Percentiles rank a stretch among this genome's conserved stretches.
These are phyloP conservation scores for Trichoderma aggressivum DNA, from an alignment of 2,329 filamentous ascomycete genomes.

Conservation along the genomic window DNA sequence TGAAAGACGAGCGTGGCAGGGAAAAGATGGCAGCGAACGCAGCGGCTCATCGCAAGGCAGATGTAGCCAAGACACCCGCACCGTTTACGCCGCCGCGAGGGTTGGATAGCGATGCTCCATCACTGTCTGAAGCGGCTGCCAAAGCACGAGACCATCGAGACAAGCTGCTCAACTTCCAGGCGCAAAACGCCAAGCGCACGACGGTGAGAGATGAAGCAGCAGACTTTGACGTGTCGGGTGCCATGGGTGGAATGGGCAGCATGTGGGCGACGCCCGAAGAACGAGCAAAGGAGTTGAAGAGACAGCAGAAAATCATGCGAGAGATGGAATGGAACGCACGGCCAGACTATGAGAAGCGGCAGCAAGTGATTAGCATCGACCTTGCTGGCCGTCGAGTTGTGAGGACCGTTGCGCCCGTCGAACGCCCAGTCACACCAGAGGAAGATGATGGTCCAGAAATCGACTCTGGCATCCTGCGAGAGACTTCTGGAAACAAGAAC, in stretches of 20 bases:
- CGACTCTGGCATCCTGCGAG: constrained; percentile 31
- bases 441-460: constrained; percentile 37
- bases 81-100: constrained; percentile 54
- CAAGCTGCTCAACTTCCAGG: constrained; percentile 75
- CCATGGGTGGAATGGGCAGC: constrained; percentile 43
- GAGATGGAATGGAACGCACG: constrained; percentile 83
- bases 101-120: constrained; percentile 32
- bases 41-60: constrained; percentile 61
- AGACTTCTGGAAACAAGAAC: constrained; percentile 35
- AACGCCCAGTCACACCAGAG: constrained; percentile 54
- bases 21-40: constrained; percentile 85
- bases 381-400: constrained; percentile 74
- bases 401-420: constrained; percentile 63
- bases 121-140: constrained; percentile 55
- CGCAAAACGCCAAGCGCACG: constrained; percentile 79
- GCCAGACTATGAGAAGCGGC: constrained; percentile 86
- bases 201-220: constrained; percentile 81
- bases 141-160: constrained; percentile 77
- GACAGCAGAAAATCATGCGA: constrained; percentile 76
- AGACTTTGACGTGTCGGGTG: constrained; percentile 53
- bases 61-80: constrained; percentile 58
- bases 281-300: constrained; percentile 76
- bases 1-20: constrained; percentile 79
- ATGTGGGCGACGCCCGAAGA: constrained; percentile 86
- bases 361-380: constrained; percentile 81